A percentile compares a stretch with the other conserved stretches of the same genome.
Conservation (phyloP, 768 basidiomycete species). For the Trametes cubensis region DNA sequence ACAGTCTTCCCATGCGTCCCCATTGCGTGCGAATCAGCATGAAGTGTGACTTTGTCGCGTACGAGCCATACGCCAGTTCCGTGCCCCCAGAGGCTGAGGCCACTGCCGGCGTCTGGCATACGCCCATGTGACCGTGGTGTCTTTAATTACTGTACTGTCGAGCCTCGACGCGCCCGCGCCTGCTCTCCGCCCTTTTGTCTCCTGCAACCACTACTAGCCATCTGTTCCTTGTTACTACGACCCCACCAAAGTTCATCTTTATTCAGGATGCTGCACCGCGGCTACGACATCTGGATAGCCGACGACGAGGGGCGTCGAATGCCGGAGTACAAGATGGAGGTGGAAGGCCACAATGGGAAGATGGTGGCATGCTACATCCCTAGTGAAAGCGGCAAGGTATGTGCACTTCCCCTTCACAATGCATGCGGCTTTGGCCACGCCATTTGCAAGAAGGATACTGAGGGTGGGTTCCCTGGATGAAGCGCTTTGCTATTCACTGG, state of each 20-base stretch:
- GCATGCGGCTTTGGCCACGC: background rate
- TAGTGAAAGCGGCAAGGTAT: conserved; percentile 22
- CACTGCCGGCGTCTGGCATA: too few relatives aligned
- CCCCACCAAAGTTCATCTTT: too few relatives aligned
- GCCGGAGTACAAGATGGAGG: conserved; percentile 11
- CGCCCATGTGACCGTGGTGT: conserved; percentile 2
- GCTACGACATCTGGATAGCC: conserved; percentile 14
- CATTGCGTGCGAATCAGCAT: too few relatives aligned
- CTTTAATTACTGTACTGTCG: background rate
- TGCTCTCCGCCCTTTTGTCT: background rate
- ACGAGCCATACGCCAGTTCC: too few relatives aligned
- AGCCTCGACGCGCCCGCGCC: too few relatives aligned
- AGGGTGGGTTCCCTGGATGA: background rate
- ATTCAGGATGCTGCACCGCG: conserved; percentile 6
- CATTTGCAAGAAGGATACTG: background rate
- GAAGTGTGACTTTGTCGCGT: too few relatives aligned
- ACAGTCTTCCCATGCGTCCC: too few relatives aligned
- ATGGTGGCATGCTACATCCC: conserved; percentile 18
- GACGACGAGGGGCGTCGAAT: conserved; percentile 2
- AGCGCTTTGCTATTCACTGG: conserved; percentile 4
- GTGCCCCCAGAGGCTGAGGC: too few relatives aligned
- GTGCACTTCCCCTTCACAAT: background rate
- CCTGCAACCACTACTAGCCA: background rate
- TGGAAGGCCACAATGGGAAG: conserved; percentile 6
- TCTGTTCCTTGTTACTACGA: background rate